Percentiles rank a stretch among this genome's conserved stretches.
Conservation (phyloP, 345 rosid species). For the Syzygium aqueum region DNA sequence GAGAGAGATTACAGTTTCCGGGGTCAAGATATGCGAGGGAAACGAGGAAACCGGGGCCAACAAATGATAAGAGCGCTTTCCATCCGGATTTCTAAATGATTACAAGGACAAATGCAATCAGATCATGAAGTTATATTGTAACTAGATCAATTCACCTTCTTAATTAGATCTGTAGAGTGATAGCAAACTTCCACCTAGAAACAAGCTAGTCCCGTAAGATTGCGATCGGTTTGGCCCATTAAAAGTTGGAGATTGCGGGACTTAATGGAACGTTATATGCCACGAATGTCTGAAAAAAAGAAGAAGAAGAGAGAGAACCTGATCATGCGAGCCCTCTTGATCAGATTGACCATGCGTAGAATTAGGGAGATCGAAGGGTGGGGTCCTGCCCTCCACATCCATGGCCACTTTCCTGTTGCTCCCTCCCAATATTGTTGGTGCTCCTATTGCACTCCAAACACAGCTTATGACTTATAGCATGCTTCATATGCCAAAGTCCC, state of each 20-base stretch:
- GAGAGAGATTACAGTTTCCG: slow-evolving; percentile 7
- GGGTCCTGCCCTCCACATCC: slow-evolving; percentile 6
- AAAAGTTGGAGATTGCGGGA: neutral
- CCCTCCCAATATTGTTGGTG: neutral
- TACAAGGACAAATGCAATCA: neutral
- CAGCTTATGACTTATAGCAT: neutral
- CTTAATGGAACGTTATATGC: neutral
- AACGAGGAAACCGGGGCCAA: slow-evolving; percentile 23
- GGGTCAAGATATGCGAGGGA: slow-evolving; percentile 23
- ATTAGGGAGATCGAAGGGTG: neutral
- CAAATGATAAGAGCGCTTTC: slow-evolving; percentile 12
- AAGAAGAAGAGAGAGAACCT: neutral
- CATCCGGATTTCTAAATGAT: slow-evolving; percentile 24
- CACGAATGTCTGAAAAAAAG: neutral
- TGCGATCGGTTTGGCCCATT: neutral
- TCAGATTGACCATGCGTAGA: neutral
- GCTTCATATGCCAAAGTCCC: neutral
- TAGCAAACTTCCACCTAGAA: neutral
- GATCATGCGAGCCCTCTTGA: neutral
- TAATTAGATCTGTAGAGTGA: neutral
- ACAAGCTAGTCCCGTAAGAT: neutral
- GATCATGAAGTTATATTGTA: neutral
- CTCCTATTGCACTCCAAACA: neutral
- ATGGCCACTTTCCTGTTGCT: slow-evolving; percentile 28
- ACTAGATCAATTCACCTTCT: neutral